These are phyloP conservation scores for Globisporangium carolinianum DNA, from an alignment of 352 stramenopile species.

Conservation along the genomic window DNA sequence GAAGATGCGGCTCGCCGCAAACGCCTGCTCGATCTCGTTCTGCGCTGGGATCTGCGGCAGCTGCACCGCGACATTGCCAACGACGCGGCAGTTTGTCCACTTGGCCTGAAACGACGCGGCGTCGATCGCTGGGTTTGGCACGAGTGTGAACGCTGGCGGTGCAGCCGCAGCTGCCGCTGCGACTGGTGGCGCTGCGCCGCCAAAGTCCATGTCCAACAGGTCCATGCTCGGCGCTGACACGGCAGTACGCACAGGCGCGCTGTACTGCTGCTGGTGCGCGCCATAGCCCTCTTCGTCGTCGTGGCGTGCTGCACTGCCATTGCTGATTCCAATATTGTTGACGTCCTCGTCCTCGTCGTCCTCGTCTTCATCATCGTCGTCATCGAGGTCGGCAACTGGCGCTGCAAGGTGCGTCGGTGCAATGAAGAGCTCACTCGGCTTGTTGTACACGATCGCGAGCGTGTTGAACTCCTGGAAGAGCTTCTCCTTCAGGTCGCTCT, in stretches of 20 bases:
- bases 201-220: constrained; percentile 76
- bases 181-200: constrained; percentile 15
- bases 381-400: constrained; percentile 26
- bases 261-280: constrained; percentile 36
- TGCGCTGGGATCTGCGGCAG: constrained; percentile 49
- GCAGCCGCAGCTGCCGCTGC: constrained; percentile 11
- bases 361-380: constrained; percentile 46
- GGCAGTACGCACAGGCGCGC: constrained; percentile 3
- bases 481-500: constrained; percentile 81
- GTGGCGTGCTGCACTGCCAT: constrained; percentile 3
- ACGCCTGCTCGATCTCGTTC: constrained; percentile 59
- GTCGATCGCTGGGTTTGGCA: constrained; percentile 70
- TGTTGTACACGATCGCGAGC: constrained; percentile 96
- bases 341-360: constrained; percentile 16
- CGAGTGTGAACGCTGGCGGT: constrained; percentile 32
- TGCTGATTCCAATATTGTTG: too few relatives aligned
- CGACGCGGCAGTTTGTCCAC: constrained; percentile 63
- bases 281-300: constrained; percentile 34
- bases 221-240: constrained; percentile 38
- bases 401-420: constrained; percentile 53
- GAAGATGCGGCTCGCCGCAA: constrained; percentile 46
- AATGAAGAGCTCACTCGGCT: constrained; percentile 95
- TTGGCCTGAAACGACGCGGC: constrained; percentile 63
- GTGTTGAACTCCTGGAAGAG: constrained; percentile 98
- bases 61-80: constrained; percentile 53